Percentiles rank a stretch among this genome's conserved stretches.
These are phyloP conservation scores for Leccinum cinnamomeum DNA, from an alignment of 1,284 basidiomycete species.

Conservation along the genomic window DNA sequence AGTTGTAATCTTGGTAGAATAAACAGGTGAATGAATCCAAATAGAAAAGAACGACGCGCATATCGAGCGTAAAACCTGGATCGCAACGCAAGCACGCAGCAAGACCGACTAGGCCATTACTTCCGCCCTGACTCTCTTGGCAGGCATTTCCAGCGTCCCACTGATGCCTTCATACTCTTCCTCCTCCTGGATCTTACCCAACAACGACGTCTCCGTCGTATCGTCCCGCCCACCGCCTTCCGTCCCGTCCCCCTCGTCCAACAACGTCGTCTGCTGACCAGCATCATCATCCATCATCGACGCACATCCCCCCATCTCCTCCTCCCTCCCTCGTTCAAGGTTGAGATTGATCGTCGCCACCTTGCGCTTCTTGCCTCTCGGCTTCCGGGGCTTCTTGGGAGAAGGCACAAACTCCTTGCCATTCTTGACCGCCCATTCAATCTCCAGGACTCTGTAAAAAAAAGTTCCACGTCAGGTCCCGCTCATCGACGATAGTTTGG, in stretches of 20 bases:
- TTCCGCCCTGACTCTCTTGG: constrained; percentile 28
- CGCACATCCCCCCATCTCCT: constrained; percentile 14
- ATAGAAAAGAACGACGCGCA: background rate
- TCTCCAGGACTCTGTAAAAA: constrained; percentile 55
- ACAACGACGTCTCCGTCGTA: constrained; percentile 23
- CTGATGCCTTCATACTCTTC: constrained; percentile 30
- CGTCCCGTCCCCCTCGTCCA: constrained; percentile 24
- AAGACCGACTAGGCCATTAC: constrained; percentile 1
- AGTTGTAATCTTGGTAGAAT: constrained; percentile 25
- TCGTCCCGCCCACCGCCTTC: constrained; percentile 10
- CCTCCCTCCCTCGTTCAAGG: constrained; percentile 11
- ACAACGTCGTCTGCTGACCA: background rate
- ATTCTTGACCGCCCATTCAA: constrained; percentile 69
- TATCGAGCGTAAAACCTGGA: background rate
- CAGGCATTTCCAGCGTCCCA: constrained; percentile 21
- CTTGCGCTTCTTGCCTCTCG: constrained; percentile 38
- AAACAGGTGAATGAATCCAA: constrained; percentile 1
- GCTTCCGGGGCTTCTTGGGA: constrained; percentile 51
- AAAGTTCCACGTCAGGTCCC: constrained; percentile 25
- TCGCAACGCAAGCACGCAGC: background rate
- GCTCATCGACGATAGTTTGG: constrained; percentile 52
- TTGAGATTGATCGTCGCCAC: constrained; percentile 22
- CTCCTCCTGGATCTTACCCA: constrained; percentile 27
- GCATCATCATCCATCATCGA: background rate
- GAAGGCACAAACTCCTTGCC: constrained; percentile 57